A percentile compares a stretch with the other conserved stretches of the same genome.
These are phyloP conservation scores for Pythium phragmitis DNA, from an alignment of 352 stramenopile species.

Conservation along the genomic window DNA sequence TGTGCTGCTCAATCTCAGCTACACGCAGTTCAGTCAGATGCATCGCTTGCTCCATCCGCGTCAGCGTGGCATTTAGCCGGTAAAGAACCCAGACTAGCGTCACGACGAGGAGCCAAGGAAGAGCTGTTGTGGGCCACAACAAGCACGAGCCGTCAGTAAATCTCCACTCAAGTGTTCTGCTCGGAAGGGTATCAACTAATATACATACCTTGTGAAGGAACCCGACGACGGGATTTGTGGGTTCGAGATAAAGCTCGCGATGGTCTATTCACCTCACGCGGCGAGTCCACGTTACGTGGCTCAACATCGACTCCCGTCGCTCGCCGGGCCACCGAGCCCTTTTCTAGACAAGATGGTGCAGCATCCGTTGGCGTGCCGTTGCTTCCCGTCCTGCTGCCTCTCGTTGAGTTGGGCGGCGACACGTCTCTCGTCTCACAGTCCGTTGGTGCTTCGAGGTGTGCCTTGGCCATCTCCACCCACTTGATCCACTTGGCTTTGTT, in stretches of 20 bases:
- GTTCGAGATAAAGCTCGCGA: slow-evolving; percentile 15
- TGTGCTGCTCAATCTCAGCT: slow-evolving; percentile 19
- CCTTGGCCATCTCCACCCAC: slow-evolving; percentile 67
- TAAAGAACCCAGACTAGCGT: slow-evolving; percentile 60
- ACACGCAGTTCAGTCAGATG: slow-evolving; percentile 33
- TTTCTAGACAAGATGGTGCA: slow-evolving; percentile 2
- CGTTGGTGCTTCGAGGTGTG: slow-evolving; percentile 30
- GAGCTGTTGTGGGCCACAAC: slow-evolving; percentile 12
- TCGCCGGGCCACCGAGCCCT: background rate
- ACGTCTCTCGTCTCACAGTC: slow-evolving; percentile 13
- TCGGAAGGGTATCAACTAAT: background rate
- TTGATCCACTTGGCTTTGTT: slow-evolving; percentile 72
- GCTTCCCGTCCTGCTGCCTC: background rate
- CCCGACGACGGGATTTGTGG: slow-evolving; percentile 21
- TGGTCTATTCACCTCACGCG: slow-evolving; percentile 10
- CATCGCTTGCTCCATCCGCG: slow-evolving; percentile 59
- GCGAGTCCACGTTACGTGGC: slow-evolving; percentile 16
- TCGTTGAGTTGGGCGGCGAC: slow-evolving; percentile 1
- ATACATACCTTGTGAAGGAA: slow-evolving; percentile 23
- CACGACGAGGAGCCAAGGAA: slow-evolving; percentile 69
- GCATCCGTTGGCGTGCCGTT: slow-evolving; percentile 22
- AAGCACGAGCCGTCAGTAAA: background rate
- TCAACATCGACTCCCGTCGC: slow-evolving; percentile 20
- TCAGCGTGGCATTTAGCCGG: slow-evolving; percentile 53
- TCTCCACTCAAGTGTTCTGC: background rate